Evolutionary conservation across 768 basidiomycete genomes (phyloP).

Genomic region (Suillus placidus): DNA sequence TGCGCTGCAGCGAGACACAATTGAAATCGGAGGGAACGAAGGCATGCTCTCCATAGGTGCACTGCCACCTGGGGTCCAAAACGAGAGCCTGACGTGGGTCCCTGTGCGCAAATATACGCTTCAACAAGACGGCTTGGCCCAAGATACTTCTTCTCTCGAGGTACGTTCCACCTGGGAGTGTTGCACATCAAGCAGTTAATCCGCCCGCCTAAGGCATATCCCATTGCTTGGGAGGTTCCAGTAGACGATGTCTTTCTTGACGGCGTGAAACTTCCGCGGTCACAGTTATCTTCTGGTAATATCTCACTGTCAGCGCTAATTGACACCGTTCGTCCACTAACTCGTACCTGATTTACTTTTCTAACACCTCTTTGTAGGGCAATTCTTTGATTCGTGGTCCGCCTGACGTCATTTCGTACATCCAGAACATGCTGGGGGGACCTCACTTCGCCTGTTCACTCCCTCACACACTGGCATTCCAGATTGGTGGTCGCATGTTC

Average conservation of each 20-base stretch:
- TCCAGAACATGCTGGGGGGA: conserved; percentile 44
- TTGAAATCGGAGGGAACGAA: conserved; percentile 69
- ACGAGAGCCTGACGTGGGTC: conserved; percentile 64
- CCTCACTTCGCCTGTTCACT: conserved; percentile 58
- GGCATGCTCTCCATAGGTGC: conserved; percentile 70
- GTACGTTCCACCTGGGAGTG: conserved; percentile 36
- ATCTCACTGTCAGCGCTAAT: conserved; percentile 66
- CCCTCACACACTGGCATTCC: conserved; percentile 66
- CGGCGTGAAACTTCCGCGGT: conserved; percentile 59
- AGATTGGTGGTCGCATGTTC: conserved; percentile 69
- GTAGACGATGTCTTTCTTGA: conserved; percentile 76
- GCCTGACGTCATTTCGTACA: conserved; percentile 58
- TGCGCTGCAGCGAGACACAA: conserved; percentile 66
- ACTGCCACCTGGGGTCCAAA: conserved; percentile 53
- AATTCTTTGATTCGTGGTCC: conserved; percentile 80
- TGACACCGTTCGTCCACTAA: conserved; percentile 56
- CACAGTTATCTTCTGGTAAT: conserved; percentile 47
- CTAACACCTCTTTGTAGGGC: conserved; percentile 46
- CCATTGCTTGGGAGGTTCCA: conserved; percentile 71
- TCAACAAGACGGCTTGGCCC: conserved; percentile 54
- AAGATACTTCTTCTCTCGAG: conserved; percentile 63
- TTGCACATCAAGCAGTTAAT: neutral
- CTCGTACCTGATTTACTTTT: conserved; percentile 1
- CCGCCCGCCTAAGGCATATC: conserved; percentile 46
- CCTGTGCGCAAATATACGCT: conserved; percentile 57